A percentile compares a stretch with the other conserved stretches of the same genome.
These are phyloP conservation scores for Rhododendron simsii DNA, from an alignment of 148 eudicot species.

Conservation along the genomic window DNA sequence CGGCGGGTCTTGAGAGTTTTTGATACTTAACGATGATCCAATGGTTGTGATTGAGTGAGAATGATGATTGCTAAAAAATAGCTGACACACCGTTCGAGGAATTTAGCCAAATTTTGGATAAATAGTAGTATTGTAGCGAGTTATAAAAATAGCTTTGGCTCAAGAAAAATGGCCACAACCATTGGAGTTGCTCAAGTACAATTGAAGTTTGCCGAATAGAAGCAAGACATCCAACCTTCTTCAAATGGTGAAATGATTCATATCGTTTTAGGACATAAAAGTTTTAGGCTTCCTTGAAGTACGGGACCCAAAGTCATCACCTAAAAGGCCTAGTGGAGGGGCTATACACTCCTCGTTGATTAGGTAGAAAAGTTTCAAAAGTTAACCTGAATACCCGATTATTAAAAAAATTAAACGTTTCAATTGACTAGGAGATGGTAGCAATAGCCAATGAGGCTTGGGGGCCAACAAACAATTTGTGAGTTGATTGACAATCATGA, in stretches of 20 bases:
- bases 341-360: not conserved
- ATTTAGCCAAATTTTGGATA: not conserved
- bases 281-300: not conserved
- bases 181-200: not conserved
- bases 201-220: not conserved
- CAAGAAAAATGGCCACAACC: not conserved
- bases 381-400: not conserved
- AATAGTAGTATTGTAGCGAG: no score
- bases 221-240: not conserved
- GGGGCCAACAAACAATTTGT: not conserved
- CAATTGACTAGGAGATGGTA: not conserved
- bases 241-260: not conserved
- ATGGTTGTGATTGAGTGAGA: not conserved
- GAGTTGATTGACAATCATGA: not conserved
- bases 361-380: not conserved
- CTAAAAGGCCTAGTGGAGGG: not conserved
- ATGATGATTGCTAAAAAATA: not conserved
- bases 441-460: not conserved
- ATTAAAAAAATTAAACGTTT: not conserved
- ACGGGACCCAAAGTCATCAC: not conserved
- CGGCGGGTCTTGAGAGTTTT: not conserved
- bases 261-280: not conserved
- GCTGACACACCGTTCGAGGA: no score
- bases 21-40: not conserved
- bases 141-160: not conserved